Evolutionary conservation across 805 yeast genomes (phyloP).

Genomic region (Kodamaea restingae): DNA sequence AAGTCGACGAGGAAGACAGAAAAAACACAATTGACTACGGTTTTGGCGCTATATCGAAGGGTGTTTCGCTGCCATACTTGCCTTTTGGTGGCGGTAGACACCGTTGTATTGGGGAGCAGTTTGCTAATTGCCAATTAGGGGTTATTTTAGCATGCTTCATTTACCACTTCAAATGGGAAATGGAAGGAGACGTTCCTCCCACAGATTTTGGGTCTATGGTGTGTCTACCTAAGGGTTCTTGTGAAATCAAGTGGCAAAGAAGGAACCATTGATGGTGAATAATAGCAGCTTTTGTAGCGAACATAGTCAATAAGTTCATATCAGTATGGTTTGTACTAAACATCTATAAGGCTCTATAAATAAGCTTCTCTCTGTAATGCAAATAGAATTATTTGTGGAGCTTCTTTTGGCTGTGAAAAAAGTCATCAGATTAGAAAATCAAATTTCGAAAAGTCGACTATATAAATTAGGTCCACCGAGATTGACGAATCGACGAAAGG

Average conservation of each 20-base stretch:
- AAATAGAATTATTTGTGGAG: not conserved
- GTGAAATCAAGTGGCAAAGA: constrained; percentile 1
- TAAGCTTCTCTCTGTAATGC: no score
- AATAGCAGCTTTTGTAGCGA: no score
- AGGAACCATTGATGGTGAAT: not conserved
- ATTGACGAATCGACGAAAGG: no score
- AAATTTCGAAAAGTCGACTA: no score
- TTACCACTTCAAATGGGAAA: constrained; percentile 51
- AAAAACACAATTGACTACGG: constrained; percentile 73
- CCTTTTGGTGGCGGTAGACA: constrained; percentile 99
- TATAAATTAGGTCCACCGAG: no score
- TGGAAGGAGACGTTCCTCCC: constrained; percentile 47
- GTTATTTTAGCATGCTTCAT: constrained; percentile 71
- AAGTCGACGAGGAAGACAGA: constrained; percentile 22
- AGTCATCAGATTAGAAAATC: not conserved
- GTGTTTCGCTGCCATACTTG: constrained; percentile 90
- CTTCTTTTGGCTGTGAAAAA: not conserved
- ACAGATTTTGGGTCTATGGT: constrained; percentile 90
- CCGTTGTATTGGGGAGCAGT: constrained; percentile 98
- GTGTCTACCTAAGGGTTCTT: constrained; percentile 56
- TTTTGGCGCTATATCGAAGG: constrained; percentile 90
- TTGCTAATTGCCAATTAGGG: constrained; percentile 90
- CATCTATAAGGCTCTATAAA: no score
- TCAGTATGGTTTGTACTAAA: no score
- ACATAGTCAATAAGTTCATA: no score